Percentiles rank a stretch among this genome's conserved stretches.
Evolutionary conservation across 768 basidiomycete species (phyloP).

Genomic region (Russula compacta): DNA sequence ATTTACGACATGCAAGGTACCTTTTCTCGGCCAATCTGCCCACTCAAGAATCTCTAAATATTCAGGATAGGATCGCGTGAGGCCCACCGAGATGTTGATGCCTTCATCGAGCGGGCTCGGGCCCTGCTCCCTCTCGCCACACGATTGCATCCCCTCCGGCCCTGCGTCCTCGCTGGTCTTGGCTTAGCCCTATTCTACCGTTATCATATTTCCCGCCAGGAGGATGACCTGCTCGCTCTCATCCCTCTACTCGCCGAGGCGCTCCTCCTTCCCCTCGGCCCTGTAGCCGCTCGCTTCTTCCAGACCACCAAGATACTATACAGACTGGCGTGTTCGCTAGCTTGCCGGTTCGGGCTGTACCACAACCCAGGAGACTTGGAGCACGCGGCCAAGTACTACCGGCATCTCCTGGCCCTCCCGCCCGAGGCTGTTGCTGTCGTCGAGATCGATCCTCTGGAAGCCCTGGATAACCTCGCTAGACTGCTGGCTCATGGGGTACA

Average conservation of each 20-base stretch:
- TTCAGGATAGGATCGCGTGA: not conserved
- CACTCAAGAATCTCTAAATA: not conserved
- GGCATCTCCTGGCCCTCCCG: not conserved
- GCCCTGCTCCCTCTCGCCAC: not conserved
- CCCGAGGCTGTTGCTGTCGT: not conserved
- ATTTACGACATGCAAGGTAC: not conserved
- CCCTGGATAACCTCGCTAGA: not conserved
- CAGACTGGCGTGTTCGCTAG: not conserved
- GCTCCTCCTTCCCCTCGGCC: slow-evolving; percentile 1
- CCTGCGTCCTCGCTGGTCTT: not conserved
- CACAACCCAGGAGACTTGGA: not conserved
- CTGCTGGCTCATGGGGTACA: not conserved
- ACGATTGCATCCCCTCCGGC: not conserved
- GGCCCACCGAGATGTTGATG: not conserved
- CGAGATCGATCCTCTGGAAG: not conserved
- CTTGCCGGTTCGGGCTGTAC: not conserved
- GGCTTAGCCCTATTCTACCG: not conserved
- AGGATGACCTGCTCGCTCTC: not conserved
- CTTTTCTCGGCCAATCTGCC: not conserved
- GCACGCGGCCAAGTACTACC: not conserved
- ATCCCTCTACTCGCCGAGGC: slow-evolving; percentile 2
- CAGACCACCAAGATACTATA: not conserved
- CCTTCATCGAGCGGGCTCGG: not conserved
- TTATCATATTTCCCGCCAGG: not conserved
- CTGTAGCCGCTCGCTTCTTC: not conserved